Evolutionary conservation across 345 rosid species (phyloP).

Genomic region (Eucalyptus curtisii): DNA sequence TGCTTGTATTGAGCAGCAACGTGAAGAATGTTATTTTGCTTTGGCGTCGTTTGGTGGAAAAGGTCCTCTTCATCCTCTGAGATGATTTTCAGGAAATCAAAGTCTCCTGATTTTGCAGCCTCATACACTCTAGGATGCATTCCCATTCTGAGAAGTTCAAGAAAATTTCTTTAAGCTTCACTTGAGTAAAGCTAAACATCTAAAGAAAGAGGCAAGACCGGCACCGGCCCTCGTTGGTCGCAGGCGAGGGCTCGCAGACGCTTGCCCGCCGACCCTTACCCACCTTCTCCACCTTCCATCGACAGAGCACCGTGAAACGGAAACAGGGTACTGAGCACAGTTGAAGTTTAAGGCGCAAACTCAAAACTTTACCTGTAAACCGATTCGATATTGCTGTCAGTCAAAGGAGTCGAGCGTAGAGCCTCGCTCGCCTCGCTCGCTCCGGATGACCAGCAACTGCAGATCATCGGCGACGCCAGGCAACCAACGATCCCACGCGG

Average conservation of each 20-base stretch:
- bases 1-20: background rate
- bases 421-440: background rate
- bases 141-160: background rate
- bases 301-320: background rate
- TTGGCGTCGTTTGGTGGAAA: background rate
- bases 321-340: background rate
- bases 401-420: background rate
- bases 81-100: background rate
- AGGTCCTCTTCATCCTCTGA: background rate
- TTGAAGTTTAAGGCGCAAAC: background rate
- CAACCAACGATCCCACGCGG: background rate
- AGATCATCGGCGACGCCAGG: background rate
- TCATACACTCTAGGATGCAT: background rate
- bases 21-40: background rate
- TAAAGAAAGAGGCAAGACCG: background rate
- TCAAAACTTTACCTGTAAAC: background rate
- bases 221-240: background rate
- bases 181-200: background rate
- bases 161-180: background rate
- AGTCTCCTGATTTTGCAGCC: background rate
- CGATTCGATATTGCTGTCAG: background rate
- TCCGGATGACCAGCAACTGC: background rate
- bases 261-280: background rate
- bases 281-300: background rate
- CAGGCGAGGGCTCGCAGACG: background rate